These are phyloP conservation scores for Starmerella bombicola DNA, from an alignment of 805 yeast species.

Conservation along the genomic window DNA sequence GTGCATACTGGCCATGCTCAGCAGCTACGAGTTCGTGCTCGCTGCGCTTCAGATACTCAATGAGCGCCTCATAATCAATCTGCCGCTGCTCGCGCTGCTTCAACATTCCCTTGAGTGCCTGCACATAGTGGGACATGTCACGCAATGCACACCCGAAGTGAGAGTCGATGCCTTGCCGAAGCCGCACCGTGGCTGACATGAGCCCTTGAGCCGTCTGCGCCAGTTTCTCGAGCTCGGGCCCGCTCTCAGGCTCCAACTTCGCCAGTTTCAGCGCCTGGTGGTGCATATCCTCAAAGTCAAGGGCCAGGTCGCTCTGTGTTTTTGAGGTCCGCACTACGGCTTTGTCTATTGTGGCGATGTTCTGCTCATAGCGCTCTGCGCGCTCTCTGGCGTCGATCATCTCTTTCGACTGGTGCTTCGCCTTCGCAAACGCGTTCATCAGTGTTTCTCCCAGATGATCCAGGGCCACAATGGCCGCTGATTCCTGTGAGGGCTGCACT, in stretches of 20 bases:
- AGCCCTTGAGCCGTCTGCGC: conserved; percentile 38
- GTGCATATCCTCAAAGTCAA: conserved; percentile 61
- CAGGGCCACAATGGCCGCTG: conserved; percentile 12
- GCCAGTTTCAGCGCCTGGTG: conserved; percentile 58
- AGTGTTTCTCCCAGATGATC: conserved; percentile 84
- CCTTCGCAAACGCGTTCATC: conserved; percentile 84
- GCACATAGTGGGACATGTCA: conserved; percentile 74
- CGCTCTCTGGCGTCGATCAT: conserved; percentile 73
- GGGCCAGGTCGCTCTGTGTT: conserved; percentile 58
- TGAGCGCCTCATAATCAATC: conserved; percentile 75
- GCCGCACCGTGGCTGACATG: conserved; percentile 33
- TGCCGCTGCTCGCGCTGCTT: conserved; percentile 83
- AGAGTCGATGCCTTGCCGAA: conserved; percentile 51
- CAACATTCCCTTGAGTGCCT: conserved; percentile 51
- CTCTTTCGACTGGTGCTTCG: conserved; percentile 51
- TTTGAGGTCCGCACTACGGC: conserved; percentile 61
- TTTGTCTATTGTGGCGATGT: conserved; percentile 63
- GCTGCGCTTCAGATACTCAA: conserved; percentile 64
- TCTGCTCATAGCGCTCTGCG: conserved; percentile 73
- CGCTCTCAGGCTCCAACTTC: conserved; percentile 37
- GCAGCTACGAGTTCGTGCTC: conserved; percentile 48
- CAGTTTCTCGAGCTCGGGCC: conserved; percentile 33
- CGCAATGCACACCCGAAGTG: conserved; percentile 70
- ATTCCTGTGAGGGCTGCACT: not conserved
- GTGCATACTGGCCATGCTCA: conserved; percentile 32